A percentile compares a stretch with the other conserved stretches of the same genome.
Conservation (phyloP, 1,284 basidiomycete species). For the Microbotryum saponariae region DNA sequence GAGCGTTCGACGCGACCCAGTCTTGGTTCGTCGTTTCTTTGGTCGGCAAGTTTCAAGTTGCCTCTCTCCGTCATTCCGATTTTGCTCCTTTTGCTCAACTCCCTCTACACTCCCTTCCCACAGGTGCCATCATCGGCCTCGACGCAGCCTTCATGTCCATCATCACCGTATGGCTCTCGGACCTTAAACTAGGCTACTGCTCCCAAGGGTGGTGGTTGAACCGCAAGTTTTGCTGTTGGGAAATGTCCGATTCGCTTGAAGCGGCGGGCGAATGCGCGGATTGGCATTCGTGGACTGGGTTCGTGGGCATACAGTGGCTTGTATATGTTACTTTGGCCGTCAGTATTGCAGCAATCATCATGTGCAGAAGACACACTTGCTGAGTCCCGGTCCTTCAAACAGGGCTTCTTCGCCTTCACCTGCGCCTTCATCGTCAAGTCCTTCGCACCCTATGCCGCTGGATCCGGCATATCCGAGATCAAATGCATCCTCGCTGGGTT, state of each 20-base stretch:
- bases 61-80: no score
- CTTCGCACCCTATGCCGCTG: slow-evolving; percentile 90
- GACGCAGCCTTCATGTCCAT: slow-evolving; percentile 94
- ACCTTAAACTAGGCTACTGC: slow-evolving; percentile 95
- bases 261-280: slow-evolving; percentile 68
- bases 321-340: slow-evolving; percentile 86
- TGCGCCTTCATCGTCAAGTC: slow-evolving; percentile 81
- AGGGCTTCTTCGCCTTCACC: slow-evolving; percentile 71
- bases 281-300: slow-evolving; percentile 85
- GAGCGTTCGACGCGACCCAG: slow-evolving; percentile 54
- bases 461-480: slow-evolving; percentile 97
- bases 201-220: slow-evolving; percentile 97
- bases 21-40: slow-evolving; percentile 71
- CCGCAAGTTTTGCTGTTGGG: slow-evolving; percentile 97
- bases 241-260: slow-evolving; percentile 60
- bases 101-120: neutral
- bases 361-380: neutral
- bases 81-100: no score
- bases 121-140: slow-evolving; percentile 83
- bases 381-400: slow-evolving; percentile 11
- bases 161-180: slow-evolving; percentile 94
- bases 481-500: slow-evolving; percentile 98
- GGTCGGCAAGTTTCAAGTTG: slow-evolving; percentile 56
- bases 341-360: slow-evolving; percentile 39
- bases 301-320: slow-evolving; percentile 62